Conservation (phyloP, 257 asterid genomes). For the Buddleja alternifolia region DNA sequence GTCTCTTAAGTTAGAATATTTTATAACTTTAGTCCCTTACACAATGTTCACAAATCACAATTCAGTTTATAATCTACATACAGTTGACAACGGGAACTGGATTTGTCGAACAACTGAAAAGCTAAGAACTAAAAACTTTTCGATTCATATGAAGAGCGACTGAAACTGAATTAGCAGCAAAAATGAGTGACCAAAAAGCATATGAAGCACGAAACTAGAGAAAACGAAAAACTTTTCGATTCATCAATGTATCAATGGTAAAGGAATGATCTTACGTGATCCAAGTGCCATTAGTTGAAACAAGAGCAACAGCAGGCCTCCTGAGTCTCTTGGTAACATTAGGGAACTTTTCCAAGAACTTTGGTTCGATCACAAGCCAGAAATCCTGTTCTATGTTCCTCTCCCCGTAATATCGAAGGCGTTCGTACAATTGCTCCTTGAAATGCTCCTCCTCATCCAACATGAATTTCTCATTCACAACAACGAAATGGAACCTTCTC, state of each 20-base stretch:
- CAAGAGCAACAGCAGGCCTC: conserved; percentile 96
- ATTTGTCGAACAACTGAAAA: no score
- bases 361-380: conserved; percentile 97
- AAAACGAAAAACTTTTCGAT: no score
- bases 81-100: no score
- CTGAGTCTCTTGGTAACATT: conserved; percentile 72
- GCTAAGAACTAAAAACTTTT: no score
- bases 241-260: neutral
- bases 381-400: conserved; percentile 76
- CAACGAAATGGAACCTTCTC: conserved; percentile 74
- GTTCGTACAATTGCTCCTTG: conserved; percentile 77
- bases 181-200: no score
- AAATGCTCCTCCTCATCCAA: conserved; percentile 99
- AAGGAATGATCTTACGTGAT: conserved; percentile 60
- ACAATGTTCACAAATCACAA: no score
- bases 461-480: conserved; percentile 97
- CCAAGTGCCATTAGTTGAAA: conserved; percentile 91
- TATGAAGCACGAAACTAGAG: no score
- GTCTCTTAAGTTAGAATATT: no score
- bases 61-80: no score
- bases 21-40: no score
- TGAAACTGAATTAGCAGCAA: no score
- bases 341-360: conserved; percentile 89
- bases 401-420: conserved; percentile 68
- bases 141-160: no score